Base-by-base conservation (phyloP, 2,329 filamentous ascomycete species). In the Arachnopeziza araneosa region DNA sequence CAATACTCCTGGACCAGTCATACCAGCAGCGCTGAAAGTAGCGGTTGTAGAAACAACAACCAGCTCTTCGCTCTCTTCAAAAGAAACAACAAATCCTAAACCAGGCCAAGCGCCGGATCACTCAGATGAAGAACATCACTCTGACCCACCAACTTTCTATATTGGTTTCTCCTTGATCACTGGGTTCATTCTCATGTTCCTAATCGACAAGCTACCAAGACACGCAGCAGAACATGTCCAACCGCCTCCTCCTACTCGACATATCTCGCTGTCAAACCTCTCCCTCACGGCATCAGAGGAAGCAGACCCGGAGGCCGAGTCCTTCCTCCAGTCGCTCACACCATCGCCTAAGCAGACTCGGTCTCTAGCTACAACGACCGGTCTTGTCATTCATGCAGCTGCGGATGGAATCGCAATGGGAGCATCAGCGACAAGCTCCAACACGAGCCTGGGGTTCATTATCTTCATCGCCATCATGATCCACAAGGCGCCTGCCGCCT, bases 381-480 rank as follows among this genome's bases (percentile, higher is more conserved):
- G 95, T 0, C 80, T 99, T n/a, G 90, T 98, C 5, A 98, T 99
- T 60, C 95, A 99, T 73, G 91, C 95, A 0, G 90, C 90, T 1
- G 93, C 95, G 1, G 95, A 99, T 70, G 95, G 95, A 19, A 96
- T 99, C 63, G 95, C 95, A 1, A 87, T 99, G 76, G 95, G 95
- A 23, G 95, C 95, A 24, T 96, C 93, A 0, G 90, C 89, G 2
- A 88, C 90, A 3, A 84, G 86, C 2, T 80, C 85, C 1, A 87
- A 91, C 67, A 85, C 85, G 63, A 88, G 88, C 60, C 78, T 99
- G 12, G 91, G 90, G 44, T 85, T 98, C 62, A 90, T 99, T 68
- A 91, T 99, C 49, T 99, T 99, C 74, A 76, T 96, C 50, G 95
- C 95, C 12, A 95, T 99, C 67, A 96, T 99, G 90, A 85, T 98